Conservation (phyloP, 108 stramenopile species). For the Fragilaria radians region DNA sequence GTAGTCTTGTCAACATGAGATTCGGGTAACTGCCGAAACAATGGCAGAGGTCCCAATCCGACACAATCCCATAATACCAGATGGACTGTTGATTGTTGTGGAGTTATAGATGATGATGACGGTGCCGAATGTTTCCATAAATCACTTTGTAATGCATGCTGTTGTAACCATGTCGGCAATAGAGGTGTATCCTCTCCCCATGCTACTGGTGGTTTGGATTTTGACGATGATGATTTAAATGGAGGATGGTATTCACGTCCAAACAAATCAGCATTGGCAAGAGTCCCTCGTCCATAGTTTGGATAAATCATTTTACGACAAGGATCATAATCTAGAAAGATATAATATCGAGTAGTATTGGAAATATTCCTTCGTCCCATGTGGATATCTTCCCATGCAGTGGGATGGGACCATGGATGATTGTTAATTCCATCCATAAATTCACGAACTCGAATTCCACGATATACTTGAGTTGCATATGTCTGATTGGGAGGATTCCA, state of each 20-base stretch:
- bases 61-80: too few species aligned
- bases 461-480: neutral
- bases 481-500: constrained; percentile 33
- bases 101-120: too few species aligned
- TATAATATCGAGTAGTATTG: constrained; percentile 11
- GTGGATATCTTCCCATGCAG: constrained; percentile 22
- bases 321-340: constrained; percentile 25
- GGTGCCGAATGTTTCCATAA: too few species aligned
- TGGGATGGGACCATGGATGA: constrained; percentile 38
- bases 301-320: constrained; percentile 15
- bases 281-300: neutral
- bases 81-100: too few species aligned
- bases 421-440: constrained; percentile 20
- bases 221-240: too few species aligned
- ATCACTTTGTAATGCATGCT: too few species aligned
- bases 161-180: too few species aligned
- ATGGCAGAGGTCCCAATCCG: too few species aligned
- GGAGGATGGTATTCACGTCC: neutral
- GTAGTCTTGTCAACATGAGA: too few species aligned
- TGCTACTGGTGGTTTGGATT: too few species aligned
- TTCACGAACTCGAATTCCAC: constrained; percentile 5
- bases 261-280: neutral
- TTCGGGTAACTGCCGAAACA: too few species aligned
- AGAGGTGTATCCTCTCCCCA: too few species aligned
- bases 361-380: neutral